Evolutionary conservation across 208 protist genomes (phyloP), one percentile per base, ranked within the genome.

Genomic region (Acanthamoeba culbertsoni): DNA sequence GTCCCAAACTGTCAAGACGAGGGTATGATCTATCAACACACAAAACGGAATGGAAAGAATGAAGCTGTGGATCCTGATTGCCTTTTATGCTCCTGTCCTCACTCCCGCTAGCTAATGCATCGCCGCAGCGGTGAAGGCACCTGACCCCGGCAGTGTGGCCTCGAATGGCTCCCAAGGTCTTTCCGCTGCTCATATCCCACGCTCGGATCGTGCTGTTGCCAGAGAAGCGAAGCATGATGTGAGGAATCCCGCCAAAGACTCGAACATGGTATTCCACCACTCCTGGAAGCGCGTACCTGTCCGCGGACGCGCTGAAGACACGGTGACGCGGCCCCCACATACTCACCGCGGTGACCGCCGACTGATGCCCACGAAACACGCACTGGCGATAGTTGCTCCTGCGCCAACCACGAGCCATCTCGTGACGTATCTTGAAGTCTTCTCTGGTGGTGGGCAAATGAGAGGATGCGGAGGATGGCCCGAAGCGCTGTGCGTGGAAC

Each of bases 81-180:
- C 73, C 26, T 37, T 84, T 84, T 4, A 55, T 55, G 45, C 73
- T 84, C 45, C 55, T 84, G 73, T 84, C 73, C 73, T 84, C 73
- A 20, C 73, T 18, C 18, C 73, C 73, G 43, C 43, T 84, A 43
- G n/a, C 73, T 23, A 84, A 12, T 23, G 12, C 55, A 43, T 37
- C 35, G 8, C 55, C 73, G 45, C 55, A 10, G 23, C 73, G 73
- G 18, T 84, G n/a, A 33, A 84, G 73, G 43, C 73, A 84, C 73
- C 46, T 55, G n/a, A 84, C 45, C n/a, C 73, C 43, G 23, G 42
- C 73, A 3, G 43, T 37, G 31, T 84, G 73, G 73, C 73, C 73
- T 18, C 73, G 40, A 20, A 84, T 84, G 14, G 43, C 45, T 5
- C 73, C 73, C 43, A 84, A 16, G 23, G 43, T 4, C 31, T 40